Conservation (phyloP, 1,139 yeast species). For the Komagataea norvegica region DNA sequence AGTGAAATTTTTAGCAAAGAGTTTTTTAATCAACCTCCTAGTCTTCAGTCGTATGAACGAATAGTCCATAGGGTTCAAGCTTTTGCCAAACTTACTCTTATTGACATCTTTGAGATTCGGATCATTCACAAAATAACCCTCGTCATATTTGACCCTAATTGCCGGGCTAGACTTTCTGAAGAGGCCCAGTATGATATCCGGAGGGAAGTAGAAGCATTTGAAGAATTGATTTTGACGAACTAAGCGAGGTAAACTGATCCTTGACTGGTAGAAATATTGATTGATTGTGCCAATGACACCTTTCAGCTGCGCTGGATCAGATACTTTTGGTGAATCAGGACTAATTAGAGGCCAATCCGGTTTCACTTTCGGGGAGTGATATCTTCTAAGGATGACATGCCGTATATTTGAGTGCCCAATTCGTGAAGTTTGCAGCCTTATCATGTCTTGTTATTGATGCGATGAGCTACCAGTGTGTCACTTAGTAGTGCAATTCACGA, state of each 20-base stretch:
- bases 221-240: conserved; percentile 23
- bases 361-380: no score
- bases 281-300: conserved; percentile 18
- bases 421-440: background rate
- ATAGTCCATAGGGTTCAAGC: conserved; percentile 35
- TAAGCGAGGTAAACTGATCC: conserved; percentile 11
- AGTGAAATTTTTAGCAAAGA: conserved; percentile 30
- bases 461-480: no score
- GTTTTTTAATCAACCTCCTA: conserved; percentile 38
- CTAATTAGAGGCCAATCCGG: conserved; percentile 3
- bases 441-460: no score
- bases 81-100: conserved; percentile 24
- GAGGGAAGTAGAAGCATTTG: conserved; percentile 38
- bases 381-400: no score
- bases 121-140: conserved; percentile 28
- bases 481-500: background rate
- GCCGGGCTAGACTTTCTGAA: conserved; percentile 52
- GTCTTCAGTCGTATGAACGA: conserved; percentile 36
- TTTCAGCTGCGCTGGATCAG: conserved; percentile 10
- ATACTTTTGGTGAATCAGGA: conserved; percentile 3
- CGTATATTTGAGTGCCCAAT: background rate
- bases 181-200: conserved; percentile 39
- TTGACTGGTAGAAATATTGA: conserved; percentile 16
- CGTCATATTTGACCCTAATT: conserved; percentile 27
- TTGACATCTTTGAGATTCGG: conserved; percentile 13